Evolutionary conservation across 2,329 filamentous ascomycete species (phyloP), one percentile per base, ranked within the genome.

Genomic region (Orbilia ellipsospora): DNA sequence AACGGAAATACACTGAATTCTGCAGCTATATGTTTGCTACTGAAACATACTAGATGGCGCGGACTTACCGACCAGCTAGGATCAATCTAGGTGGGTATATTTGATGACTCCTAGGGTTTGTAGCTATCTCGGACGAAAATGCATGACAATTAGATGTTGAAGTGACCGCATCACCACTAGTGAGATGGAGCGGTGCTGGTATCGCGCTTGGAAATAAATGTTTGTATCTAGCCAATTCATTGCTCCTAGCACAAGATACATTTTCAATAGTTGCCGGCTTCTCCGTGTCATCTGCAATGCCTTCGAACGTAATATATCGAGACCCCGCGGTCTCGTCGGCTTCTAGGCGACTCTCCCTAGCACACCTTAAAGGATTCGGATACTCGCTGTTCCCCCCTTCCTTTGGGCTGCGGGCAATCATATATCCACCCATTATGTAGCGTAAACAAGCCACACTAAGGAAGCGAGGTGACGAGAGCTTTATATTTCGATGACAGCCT

Each of bases 401-500:
- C n/a, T 69, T 59, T 15, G 64, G 52, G 23, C 51, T 69, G 18
- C 72, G 52, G 48, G 64, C 28, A 31, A 75, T 75, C 12, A 75
- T 59, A 40, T 75, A 75, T 56, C 72, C 72, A 13, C 72, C 72
- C 72, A 75, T 75, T 54, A 20, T n/a, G 42, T 15, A 23, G 20
- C 50, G 13, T 1, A 8, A 52, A 26, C 20, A 52, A n/a, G 16
- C 44, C 16, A 48, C 31, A 36, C 31, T 7, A 48, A 18, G 13
- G 16, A 18, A n/a, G 8, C 4, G 13, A 52, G 50, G 50, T 4
- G 16, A 55, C 31, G 31, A 10, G 10, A 10, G 31, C 31, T 10
- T 6, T 36, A 36, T 36, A 36, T 36, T 10, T 36, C 10, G 31
- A 36, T 36, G 10, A 10, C 5, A 36, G 10, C 31, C 10, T 6